Evolutionary conservation across 208 protist species (phyloP).

Genomic region (Crithidia thermophila): DNA sequence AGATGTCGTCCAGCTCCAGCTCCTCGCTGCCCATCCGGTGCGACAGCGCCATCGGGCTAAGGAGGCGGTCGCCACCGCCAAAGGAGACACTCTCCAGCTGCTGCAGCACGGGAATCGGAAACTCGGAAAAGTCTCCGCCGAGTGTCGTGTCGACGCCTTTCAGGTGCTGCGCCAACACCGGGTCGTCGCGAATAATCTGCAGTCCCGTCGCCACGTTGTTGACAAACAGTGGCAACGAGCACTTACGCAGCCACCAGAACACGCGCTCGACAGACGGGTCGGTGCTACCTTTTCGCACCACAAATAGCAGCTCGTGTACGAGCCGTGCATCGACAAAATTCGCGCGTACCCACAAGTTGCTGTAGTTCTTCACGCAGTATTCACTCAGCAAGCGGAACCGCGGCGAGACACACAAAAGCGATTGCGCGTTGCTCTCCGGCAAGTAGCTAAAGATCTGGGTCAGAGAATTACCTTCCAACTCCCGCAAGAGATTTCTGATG

Average conservation of each 20-base stretch:
- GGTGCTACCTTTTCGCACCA: background rate
- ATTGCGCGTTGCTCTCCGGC: background rate
- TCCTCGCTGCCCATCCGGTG: background rate
- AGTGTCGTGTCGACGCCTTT: background rate
- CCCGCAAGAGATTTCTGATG: background rate
- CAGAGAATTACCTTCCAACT: background rate
- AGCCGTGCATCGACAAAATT: background rate
- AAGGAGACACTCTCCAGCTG: background rate
- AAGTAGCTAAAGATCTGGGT: background rate
- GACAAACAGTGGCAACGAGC: background rate
- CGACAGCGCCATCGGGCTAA: background rate
- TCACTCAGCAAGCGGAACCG: background rate
- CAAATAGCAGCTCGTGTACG: background rate
- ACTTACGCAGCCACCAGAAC: slow-evolving; percentile 5
- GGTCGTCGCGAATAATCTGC: background rate
- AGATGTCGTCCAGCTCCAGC: background rate
- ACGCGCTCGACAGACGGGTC: background rate
- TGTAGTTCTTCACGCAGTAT: background rate
- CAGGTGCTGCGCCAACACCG: background rate
- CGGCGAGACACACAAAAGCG: background rate
- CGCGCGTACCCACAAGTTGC: background rate
- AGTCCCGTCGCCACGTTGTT: background rate
- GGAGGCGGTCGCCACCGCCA: background rate
- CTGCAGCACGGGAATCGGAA: background rate
- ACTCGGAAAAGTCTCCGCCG: background rate